These are phyloP conservation scores for Dendrobium catenatum DNA, from an alignment of 106 monocot species.

Conservation along the genomic window DNA sequence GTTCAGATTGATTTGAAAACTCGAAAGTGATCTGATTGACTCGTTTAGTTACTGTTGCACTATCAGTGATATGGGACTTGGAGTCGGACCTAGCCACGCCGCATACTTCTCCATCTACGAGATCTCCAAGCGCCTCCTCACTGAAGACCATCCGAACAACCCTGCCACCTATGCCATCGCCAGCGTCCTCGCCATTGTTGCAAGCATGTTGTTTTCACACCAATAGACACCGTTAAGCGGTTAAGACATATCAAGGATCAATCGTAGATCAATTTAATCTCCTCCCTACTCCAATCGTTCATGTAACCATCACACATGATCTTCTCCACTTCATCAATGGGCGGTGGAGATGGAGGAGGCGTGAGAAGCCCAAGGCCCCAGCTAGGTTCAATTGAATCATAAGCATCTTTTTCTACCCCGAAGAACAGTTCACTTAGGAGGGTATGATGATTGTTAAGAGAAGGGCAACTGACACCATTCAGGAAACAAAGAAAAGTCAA, in stretches of 20 bases:
- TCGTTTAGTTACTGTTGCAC: constrained; percentile 30
- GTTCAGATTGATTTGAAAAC: too few species aligned
- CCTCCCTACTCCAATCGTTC: not conserved
- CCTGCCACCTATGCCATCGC: constrained; percentile 58
- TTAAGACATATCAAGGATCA: constrained; percentile 48
- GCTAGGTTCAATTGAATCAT: too few species aligned
- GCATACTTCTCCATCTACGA: constrained; percentile 79
- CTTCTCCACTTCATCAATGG: too few species aligned
- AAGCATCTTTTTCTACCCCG: too few species aligned
- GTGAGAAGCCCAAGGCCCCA: too few species aligned
- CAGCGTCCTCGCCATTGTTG: constrained; percentile 55
- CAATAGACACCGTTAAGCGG: constrained; percentile 92
- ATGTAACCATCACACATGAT: not conserved
- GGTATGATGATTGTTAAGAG: too few species aligned
- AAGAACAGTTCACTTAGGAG: too few species aligned
- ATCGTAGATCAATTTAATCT: too few species aligned
- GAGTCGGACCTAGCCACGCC: constrained; percentile 74
- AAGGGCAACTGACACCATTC: too few species aligned
- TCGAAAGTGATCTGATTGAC: too few species aligned
- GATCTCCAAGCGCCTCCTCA: constrained; percentile 35
- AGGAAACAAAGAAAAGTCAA: too few species aligned
- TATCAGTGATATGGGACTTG: constrained; percentile 57
- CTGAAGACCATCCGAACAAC: constrained; percentile 38
- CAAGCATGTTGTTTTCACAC: constrained; percentile 85
- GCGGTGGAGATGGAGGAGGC: too few species aligned